Base-by-base conservation (phyloP, 805 yeast genomes). In the Yarrowia sp. region DNA sequence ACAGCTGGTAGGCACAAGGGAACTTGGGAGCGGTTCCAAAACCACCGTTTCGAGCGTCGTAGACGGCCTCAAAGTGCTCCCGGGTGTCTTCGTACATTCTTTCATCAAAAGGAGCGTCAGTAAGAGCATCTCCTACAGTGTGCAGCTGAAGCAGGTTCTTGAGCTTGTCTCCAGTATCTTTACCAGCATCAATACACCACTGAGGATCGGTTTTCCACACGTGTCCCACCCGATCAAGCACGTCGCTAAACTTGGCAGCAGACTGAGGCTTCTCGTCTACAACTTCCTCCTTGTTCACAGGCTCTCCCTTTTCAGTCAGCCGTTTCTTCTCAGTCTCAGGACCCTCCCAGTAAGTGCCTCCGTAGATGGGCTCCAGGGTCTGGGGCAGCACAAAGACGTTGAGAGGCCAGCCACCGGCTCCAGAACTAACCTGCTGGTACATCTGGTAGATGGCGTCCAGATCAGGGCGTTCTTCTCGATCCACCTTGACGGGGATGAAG, bases 341-440 rank as follows among this genome's bases (percentile, higher is more conserved):
- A 3, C 77, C 77, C 1, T 75, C 70, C 76, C 77, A 75, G 64
- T 74, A 77, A 6, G 77, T 75, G 4, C 79, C 80, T 3, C 77
- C 79, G 64, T 70, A 74, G 35, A 76, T 70, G 16, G 79, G 79
- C 36, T 70, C 70, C 52, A 73, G 69, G 1, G 71, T 58, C 3
- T 71, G 72, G 1, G 80, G 80, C 1, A 72, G 70, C 59, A 77
- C 69, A 66, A 77, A 76, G 3, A 73, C 77, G 66, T 76, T 77
- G 46, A 77, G 67, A 5, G 80, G 80, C 80, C 80, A 77, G 19
- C 79, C 79, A 12, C 78, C 76, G 1, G 70, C 71, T n/a, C 77
- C 77, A 17, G 68, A 66, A 11, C 73, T 69, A 4, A 73, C 76
- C 68, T 77, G 79, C 38, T 77, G 67, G 64, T 72, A 77, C 71